These are phyloP conservation scores for Senna tora DNA, from an alignment of 306 rosid species.

Conservation along the genomic window DNA sequence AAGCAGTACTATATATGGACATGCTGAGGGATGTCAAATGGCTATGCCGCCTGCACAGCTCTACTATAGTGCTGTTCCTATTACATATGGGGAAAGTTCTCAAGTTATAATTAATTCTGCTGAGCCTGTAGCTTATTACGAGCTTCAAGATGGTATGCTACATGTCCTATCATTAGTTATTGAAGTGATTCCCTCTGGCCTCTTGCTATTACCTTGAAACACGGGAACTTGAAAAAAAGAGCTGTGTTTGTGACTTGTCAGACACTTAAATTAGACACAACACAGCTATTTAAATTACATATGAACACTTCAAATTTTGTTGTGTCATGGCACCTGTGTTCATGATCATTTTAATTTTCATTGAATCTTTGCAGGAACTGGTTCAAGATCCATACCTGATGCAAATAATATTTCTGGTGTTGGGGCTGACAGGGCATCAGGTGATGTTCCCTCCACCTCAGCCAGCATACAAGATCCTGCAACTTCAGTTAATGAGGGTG, in stretches of 20 bases:
- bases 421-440: slow-evolving; percentile 47
- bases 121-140: slow-evolving; percentile 61
- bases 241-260: no score
- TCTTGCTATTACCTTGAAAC: slow-evolving; percentile 16
- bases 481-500: slow-evolving; percentile 47
- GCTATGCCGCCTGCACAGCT: slow-evolving; percentile 60
- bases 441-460: slow-evolving; percentile 57
- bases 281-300: no score
- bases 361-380: slow-evolving; percentile 47
- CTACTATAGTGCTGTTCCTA: slow-evolving; percentile 69
- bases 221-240: no score
- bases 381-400: slow-evolving; percentile 35
- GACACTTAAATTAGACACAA: no score
- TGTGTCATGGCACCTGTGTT: no score
- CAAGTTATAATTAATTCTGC: slow-evolving; percentile 56
- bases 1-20: slow-evolving; percentile 59
- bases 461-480: slow-evolving; percentile 58
- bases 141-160: slow-evolving; percentile 56
- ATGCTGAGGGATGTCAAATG: slow-evolving; percentile 54
- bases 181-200: slow-evolving; percentile 31
- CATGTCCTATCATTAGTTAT: slow-evolving; percentile 43
- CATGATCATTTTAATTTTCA: slow-evolving; percentile 5
- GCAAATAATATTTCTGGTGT: slow-evolving; percentile 37
- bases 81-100: slow-evolving; percentile 53
- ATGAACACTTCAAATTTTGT: no score